Evolutionary conservation across 768 basidiomycete genomes (phyloP).

Genomic region (Collybia sp.): DNA sequence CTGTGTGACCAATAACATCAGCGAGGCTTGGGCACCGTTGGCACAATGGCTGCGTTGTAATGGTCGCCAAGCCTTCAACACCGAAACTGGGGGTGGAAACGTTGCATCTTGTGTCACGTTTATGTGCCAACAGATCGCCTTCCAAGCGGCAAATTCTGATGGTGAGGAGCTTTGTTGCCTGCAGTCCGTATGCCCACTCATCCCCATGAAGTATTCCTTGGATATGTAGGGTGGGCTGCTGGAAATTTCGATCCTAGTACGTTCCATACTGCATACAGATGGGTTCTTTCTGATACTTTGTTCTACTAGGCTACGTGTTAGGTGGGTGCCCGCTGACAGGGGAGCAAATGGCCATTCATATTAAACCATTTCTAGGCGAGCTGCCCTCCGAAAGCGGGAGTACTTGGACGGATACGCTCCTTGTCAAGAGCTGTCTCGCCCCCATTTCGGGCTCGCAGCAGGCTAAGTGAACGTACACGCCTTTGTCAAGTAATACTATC

Average conservation of each 20-base stretch:
- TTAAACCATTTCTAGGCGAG: conserved; percentile 14
- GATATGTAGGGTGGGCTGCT: conserved; percentile 57
- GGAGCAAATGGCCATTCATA: background rate
- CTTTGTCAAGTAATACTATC: too few relatives aligned
- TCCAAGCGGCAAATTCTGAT: conserved; percentile 42
- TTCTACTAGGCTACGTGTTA: conserved; percentile 18
- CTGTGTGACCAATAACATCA: conserved; percentile 39
- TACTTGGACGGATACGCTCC: conserved; percentile 34
- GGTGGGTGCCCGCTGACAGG: background rate
- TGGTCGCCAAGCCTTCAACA: conserved; percentile 28
- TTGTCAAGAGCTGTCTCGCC: conserved; percentile 32
- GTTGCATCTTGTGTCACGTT: conserved; percentile 33
- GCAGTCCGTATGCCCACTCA: background rate
- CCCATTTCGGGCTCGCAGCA: conserved; percentile 21
- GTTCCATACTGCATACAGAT: background rate
- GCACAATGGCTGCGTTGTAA: conserved; percentile 34
- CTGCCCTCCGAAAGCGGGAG: conserved; percentile 21
- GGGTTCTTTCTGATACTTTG: conserved; percentile 16
- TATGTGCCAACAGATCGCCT: conserved; percentile 40
- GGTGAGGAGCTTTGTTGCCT: conserved; percentile 21
- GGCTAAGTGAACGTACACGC: conserved; percentile 1
- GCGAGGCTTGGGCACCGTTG: conserved; percentile 38
- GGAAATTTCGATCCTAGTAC: conserved; percentile 39
- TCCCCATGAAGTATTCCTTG: conserved; percentile 35
- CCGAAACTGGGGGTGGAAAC: conserved; percentile 54